Percentiles rank a stretch among this genome's conserved stretches.
These are phyloP conservation scores for Mycena latifolia DNA, from an alignment of 768 basidiomycete genomes.

Conservation along the genomic window DNA sequence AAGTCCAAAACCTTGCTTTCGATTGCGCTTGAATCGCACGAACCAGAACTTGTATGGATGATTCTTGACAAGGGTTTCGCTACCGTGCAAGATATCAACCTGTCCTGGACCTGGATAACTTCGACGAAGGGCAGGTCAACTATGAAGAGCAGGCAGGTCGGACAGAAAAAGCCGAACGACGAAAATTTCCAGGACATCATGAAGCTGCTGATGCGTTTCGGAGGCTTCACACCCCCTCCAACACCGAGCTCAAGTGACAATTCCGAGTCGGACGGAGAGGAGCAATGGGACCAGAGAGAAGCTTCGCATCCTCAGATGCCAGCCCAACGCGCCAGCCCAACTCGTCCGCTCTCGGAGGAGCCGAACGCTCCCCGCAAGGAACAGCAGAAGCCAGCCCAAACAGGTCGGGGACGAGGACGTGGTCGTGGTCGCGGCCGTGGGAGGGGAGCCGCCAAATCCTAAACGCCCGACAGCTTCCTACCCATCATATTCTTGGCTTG, in stretches of 20 bases:
- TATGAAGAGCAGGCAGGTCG: constrained; percentile 35
- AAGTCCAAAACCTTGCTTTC: constrained; percentile 60
- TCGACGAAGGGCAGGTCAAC: constrained; percentile 47
- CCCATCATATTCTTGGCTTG: constrained; percentile 19
- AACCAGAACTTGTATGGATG: constrained; percentile 75
- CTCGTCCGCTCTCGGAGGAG: constrained; percentile 17
- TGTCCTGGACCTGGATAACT: constrained; percentile 63
- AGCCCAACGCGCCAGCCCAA: constrained; percentile 26
- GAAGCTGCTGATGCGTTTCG: constrained; percentile 64
- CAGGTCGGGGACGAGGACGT: constrained; percentile 53
- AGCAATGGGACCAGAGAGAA: constrained; percentile 21
- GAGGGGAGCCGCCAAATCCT: constrained; percentile 40
- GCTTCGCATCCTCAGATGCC: constrained; percentile 21
- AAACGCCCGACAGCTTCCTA: constrained; percentile 3
- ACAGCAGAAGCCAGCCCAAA: constrained; percentile 28
- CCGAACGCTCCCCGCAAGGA: constrained; percentile 16
- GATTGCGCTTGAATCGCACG: constrained; percentile 69
- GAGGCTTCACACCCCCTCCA: constrained; percentile 62
- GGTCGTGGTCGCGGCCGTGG: constrained; percentile 52
- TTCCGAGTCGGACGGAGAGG: constrained; percentile 32
- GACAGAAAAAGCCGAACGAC: constrained; percentile 37
- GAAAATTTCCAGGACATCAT: constrained; percentile 63
- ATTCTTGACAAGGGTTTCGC: constrained; percentile 72
- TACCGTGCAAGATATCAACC: constrained; percentile 59
- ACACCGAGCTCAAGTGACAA: constrained; percentile 39